These are phyloP conservation scores for Talaromyces marneffei DNA, from an alignment of 2,329 filamentous ascomycete species.

Conservation along the genomic window DNA sequence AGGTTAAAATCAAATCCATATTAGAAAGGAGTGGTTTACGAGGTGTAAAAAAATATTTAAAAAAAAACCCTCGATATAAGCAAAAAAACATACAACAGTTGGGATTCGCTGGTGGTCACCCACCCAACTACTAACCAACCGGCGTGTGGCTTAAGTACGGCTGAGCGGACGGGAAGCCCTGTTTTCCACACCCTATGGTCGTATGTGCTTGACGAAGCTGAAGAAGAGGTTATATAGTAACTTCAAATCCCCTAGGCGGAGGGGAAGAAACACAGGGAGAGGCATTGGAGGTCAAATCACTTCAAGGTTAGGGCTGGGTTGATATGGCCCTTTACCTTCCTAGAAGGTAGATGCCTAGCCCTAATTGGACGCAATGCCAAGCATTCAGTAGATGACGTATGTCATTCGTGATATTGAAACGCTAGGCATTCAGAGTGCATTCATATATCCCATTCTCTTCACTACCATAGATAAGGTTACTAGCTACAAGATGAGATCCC, in stretches of 20 bases:
- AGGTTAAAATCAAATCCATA: too few species aligned
- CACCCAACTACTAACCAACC: constrained; percentile 11
- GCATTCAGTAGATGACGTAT: too few species aligned
- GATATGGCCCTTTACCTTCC: too few species aligned
- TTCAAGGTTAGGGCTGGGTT: too few species aligned
- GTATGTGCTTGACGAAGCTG: background rate
- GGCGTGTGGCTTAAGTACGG: constrained; percentile 12
- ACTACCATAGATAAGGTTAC: background rate
- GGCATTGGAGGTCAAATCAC: too few species aligned
- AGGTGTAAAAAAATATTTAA: too few species aligned
- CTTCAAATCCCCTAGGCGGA: too few species aligned
- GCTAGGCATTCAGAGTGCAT: background rate
- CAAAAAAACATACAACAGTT: background rate
- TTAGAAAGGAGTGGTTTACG: too few species aligned
- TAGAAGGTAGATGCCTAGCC: too few species aligned
- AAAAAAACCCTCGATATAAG: background rate
- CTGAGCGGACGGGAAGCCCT: constrained; percentile 12
- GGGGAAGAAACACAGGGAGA: too few species aligned
- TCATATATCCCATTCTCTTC: background rate
- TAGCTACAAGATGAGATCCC: background rate
- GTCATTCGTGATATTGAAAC: background rate
- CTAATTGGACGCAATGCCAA: background rate
- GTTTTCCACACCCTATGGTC: constrained; percentile 11
- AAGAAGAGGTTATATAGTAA: background rate
- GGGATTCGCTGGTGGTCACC: constrained; percentile 11